Evolutionary conservation across 352 stramenopile species (phyloP).

Genomic region (Pythium volutum): DNA sequence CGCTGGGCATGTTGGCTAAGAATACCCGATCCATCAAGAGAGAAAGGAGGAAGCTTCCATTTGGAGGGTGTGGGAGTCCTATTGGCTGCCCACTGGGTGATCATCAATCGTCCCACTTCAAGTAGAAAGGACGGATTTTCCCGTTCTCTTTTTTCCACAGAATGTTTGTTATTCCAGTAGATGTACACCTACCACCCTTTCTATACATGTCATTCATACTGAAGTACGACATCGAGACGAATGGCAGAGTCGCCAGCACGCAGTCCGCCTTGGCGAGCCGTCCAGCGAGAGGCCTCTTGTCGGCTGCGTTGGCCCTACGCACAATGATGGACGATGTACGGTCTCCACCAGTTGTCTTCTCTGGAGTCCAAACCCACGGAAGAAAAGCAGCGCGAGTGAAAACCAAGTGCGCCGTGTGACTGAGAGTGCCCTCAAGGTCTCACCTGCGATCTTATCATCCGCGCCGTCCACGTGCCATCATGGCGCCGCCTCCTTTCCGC

Average conservation of each 20-base stretch:
- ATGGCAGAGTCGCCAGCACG: neutral
- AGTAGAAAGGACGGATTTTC: neutral
- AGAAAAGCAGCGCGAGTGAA: too few species aligned
- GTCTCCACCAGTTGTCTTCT: too few species aligned
- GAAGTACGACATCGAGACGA: neutral
- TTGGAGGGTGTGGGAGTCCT: neutral
- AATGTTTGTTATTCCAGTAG: neutral
- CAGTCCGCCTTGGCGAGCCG: neutral
- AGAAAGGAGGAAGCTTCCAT: neutral
- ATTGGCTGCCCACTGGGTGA: too few species aligned
- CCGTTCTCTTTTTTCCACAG: neutral
- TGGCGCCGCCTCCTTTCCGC: constrained; percentile 27
- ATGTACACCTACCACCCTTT: neutral
- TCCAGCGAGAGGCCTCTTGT: neutral
- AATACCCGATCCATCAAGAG: neutral
- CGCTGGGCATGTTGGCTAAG: too few species aligned
- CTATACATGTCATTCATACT: neutral
- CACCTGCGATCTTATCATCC: too few species aligned
- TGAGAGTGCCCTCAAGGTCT: too few species aligned
- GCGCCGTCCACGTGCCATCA: too few species aligned
- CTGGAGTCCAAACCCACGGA: too few species aligned
- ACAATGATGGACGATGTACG: too few species aligned
- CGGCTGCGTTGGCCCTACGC: too few species aligned
- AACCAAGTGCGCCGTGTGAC: too few species aligned
- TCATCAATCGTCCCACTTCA: constrained; percentile 1